These are phyloP conservation scores for Phytophthora syringae DNA, from an alignment of 352 stramenopile species.

Conservation along the genomic window DNA sequence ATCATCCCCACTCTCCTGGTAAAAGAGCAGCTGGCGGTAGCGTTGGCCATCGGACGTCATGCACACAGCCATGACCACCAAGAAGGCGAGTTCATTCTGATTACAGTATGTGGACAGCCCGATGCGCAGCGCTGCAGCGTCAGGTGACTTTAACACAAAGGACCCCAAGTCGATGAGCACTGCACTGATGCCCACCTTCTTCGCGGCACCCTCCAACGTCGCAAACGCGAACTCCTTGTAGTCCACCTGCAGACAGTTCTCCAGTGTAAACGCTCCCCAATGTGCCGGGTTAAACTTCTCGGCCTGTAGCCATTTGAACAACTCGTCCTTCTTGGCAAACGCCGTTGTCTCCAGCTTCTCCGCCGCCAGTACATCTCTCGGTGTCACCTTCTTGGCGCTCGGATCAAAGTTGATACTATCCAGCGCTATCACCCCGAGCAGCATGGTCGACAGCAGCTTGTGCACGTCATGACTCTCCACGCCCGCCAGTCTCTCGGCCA, in stretches of 20 bases:
- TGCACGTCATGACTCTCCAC: constrained; percentile 21
- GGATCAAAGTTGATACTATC: constrained; percentile 84
- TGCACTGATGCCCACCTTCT: constrained; percentile 62
- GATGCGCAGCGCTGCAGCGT: constrained; percentile 33
- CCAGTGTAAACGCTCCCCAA: constrained; percentile 67
- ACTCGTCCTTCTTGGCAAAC: constrained; percentile 46
- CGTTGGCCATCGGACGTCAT: constrained; percentile 46
- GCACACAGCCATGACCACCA: constrained; percentile 78
- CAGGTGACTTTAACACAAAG: constrained; percentile 56
- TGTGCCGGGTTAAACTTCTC: constrained; percentile 74
- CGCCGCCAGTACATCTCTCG: constrained; percentile 53
- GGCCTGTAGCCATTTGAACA: constrained; percentile 74
- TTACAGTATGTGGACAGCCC: constrained; percentile 46
- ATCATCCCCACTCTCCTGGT: constrained; percentile 36
- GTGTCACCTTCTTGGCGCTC: constrained; percentile 79
- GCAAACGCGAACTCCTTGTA: constrained; percentile 78
- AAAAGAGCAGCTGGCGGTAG: constrained; percentile 74
- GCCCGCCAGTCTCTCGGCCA: constrained; percentile 64
- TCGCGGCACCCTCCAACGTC: neutral
- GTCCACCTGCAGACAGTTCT: constrained; percentile 77
- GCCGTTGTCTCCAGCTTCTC: constrained; percentile 48
- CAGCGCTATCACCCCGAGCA: constrained; percentile 80
- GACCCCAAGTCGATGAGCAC: constrained; percentile 62
- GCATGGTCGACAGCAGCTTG: constrained; percentile 66
- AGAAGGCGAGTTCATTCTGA: constrained; percentile 60